Evolutionary conservation across 805 yeast genomes (phyloP).

Genomic region (Torulaspora indica): DNA sequence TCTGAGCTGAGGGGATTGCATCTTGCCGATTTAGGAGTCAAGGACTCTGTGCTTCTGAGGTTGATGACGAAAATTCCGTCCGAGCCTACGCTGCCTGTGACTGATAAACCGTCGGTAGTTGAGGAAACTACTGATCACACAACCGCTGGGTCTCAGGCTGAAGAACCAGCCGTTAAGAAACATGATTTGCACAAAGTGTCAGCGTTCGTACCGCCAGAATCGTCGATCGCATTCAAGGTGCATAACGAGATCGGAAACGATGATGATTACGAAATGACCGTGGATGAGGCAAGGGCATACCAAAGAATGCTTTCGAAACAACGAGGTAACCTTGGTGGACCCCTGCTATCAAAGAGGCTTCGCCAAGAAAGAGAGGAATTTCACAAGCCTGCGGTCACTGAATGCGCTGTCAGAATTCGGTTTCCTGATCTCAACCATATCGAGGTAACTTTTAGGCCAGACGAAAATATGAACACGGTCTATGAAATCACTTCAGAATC

Average conservation of each 20-base stretch:
- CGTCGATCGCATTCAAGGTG: conserved; percentile 10
- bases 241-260: conserved; percentile 34
- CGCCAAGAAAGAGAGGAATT: conserved; percentile 36
- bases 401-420: conserved; percentile 46
- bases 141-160: background rate
- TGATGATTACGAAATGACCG: conserved; percentile 42
- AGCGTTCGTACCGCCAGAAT: conserved; percentile 23
- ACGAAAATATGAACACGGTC: conserved; percentile 37
- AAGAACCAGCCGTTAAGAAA: background rate
- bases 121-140: background rate
- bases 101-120: background rate
- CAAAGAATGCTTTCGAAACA: conserved; percentile 45
- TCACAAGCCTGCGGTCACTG: conserved; percentile 21
- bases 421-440: conserved; percentile 55
- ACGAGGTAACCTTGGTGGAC: conserved; percentile 39
- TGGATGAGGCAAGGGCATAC: conserved; percentile 51
- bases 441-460: conserved; percentile 46
- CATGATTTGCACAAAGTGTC: conserved; percentile 20
- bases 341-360: conserved; percentile 41
- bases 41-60: conserved; percentile 15
- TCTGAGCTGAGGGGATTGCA: conserved; percentile 14
- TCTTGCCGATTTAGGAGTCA: conserved; percentile 21
- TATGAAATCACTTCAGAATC: conserved; percentile 32
- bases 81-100: background rate
- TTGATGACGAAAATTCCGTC: conserved; percentile 1